Evolutionary conservation across 805 yeast genomes (phyloP), one percentile per base, ranked within the genome.

Genomic region (Wilhelminamyces savonicus): DNA sequence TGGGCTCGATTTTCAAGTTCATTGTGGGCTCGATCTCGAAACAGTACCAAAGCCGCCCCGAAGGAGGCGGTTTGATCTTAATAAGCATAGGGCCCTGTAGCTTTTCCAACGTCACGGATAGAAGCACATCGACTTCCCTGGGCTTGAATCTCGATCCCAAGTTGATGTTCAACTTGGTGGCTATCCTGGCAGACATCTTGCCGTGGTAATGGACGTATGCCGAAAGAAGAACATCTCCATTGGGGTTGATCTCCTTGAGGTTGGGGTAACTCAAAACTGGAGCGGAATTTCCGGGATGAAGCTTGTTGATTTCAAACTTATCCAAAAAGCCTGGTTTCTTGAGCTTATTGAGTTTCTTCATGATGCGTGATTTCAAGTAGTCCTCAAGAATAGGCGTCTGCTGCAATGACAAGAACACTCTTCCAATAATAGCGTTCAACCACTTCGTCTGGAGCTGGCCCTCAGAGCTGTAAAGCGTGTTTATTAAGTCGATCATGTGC

Each of bases 241-340:
- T 94, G 0, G 95, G 85, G 5, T 83, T 71, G 14, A 92, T 60
- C 25, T 74, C 82, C 34, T 67, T 60, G 22, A 90, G 58, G 36
- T 69, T 69, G 0, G 95, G 94, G 43, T 73, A 73, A 0, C 94
- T 78, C 23, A 92, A 56, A 31, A 76, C 67, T 0, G 98, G 98
- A 0, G 90, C 84, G 4, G 87, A 67, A 31, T 69, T 67, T 1
- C 98, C 98, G 4, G 84, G 78, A 37, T 74, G 69, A 11, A 92
- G 71, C 30, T 77, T 69, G 29, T 72, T 76, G 28, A 92, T 81
- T 34, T 73, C 75, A 36, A 92, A 76, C 43, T 84, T 90, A 43
- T 86, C 94, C 26, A 92, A 56, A 45, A 87, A 88, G 1, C 87
- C 92, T 2, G 97, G 97, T 23, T 76, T 78, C 46, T 85, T 82